Evolutionary conservation across 2,329 filamentous ascomycete genomes (phyloP), one percentile per base, ranked within the genome.

Genomic region (Venturia asperata): DNA sequence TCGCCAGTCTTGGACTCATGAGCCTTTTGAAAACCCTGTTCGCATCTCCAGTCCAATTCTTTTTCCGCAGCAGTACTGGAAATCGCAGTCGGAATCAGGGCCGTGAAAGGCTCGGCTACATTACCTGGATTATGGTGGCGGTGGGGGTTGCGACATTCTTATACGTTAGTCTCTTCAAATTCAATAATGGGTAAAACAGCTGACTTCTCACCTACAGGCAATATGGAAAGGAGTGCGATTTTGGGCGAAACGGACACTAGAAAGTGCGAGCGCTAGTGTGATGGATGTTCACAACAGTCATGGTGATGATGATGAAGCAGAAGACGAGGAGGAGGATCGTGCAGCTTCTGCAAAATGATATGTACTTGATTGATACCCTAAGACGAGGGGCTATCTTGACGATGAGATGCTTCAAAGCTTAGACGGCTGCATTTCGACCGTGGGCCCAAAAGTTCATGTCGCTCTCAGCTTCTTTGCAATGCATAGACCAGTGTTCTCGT

Each of bases 1-100:
- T 97, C 69, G 87, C 93, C n/a, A 93, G 91, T 5, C 82, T 97
- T 62, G 94, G 94, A 9, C 78, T 97, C 7, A 78, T 97, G 21
- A 92, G 93, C 0, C 89, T 96, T 67, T 74, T 92, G 65, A 96
- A 96, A 76, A 88, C 89, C 37, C 80, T 95, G 63, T 77, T 95
- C 62, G 83, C 87, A 19, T 87, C 85, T 21, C 85, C 93, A 1
- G 92, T 87, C 78, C 83, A 91, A 64, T 91, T 87, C 84, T 89
- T 86, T 80, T 72, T 95, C 60, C 84, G 92, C 30, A 80, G 81
- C 49, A 84, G 83, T 52, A 85, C 85, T 84, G 21, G 84, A 70
- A 80, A 80, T 67, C 78, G 81, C 9, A 74, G 78, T 49, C 69
- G 80, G 67, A 81, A 79, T 42, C 89, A 85, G 24, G 92, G 92